Conservation (phyloP, 495 filamentous ascomycete species). For the Tuber brumale region DNA sequence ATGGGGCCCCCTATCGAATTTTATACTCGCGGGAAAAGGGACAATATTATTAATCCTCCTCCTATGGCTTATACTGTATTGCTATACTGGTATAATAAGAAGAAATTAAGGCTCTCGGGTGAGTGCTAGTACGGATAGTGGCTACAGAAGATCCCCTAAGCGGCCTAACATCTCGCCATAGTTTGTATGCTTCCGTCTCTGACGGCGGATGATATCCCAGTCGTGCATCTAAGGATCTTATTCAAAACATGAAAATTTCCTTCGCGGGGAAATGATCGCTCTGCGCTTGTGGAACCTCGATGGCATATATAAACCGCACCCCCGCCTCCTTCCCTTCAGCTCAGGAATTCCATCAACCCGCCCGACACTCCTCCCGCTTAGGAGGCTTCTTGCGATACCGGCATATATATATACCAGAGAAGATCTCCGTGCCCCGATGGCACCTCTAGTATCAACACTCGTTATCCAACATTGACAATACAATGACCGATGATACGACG, state of each 20-base stretch:
- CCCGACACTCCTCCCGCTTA: background rate
- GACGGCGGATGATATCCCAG: background rate
- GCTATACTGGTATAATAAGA: background rate
- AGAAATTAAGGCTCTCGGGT: background rate
- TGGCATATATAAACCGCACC: background rate
- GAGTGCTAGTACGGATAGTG: background rate
- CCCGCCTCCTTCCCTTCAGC: background rate
- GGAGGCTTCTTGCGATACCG: background rate
- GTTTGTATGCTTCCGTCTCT: background rate
- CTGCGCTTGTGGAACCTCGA: background rate
- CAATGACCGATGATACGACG: background rate
- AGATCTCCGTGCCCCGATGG: background rate
- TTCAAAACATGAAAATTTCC: background rate
- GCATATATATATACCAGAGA: background rate
- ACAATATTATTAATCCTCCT: too few relatives aligned
- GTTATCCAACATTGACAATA: background rate
- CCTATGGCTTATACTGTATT: background rate
- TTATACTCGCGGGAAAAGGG: background rate
- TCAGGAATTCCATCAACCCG: background rate
- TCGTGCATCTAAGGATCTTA: background rate
- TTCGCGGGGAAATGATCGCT: background rate
- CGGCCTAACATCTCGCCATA: background rate
- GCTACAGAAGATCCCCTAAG: background rate
- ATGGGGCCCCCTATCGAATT: background rate
- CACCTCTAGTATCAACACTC: background rate